Evolutionary conservation across 75 land plant genomes (phyloP).

Genomic region (Cupressus sempervirens): DNA sequence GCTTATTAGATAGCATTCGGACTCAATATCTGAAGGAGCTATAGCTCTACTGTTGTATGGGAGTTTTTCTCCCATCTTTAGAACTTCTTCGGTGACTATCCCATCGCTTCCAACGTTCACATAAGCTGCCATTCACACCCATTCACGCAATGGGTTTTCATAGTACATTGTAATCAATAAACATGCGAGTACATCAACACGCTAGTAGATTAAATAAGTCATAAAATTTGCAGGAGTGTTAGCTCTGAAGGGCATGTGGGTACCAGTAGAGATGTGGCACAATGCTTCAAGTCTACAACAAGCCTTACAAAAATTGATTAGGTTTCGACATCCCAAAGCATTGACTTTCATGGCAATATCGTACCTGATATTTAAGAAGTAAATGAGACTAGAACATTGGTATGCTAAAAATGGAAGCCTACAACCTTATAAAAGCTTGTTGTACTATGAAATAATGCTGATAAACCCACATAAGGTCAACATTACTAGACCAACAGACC

Average conservation of each 20-base stretch:
- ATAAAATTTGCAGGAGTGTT: not conserved
- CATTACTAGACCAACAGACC: conserved; percentile 11
- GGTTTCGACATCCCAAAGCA: conserved; percentile 50
- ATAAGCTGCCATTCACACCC: not conserved
- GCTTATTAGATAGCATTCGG: conserved; percentile 21
- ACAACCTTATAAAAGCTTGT: no score
- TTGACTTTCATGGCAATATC: conserved; percentile 67
- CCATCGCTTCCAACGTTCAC: not conserved
- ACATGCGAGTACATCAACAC: not conserved
- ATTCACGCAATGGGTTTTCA: not conserved
- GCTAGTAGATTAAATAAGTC: not conserved
- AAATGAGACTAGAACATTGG: no score
- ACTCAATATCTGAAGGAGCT: conserved; percentile 15
- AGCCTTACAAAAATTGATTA: conserved; percentile 49
- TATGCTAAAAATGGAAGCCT: no score
- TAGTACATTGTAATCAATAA: not conserved
- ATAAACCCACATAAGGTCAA: no score
- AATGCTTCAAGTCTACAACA: conserved; percentile 49
- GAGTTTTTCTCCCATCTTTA: conserved; percentile 36
- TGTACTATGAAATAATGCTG: no score
- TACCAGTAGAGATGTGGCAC: conserved; percentile 74
- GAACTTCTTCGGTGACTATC: conserved; percentile 20
- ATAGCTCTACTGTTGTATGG: conserved; percentile 7
- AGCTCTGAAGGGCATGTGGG: not conserved
- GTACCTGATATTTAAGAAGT: conserved; percentile 17